Evolutionary conservation across 1,139 yeast species (phyloP), one percentile per base, ranked within the genome.

Genomic region (Pichia sp.): DNA sequence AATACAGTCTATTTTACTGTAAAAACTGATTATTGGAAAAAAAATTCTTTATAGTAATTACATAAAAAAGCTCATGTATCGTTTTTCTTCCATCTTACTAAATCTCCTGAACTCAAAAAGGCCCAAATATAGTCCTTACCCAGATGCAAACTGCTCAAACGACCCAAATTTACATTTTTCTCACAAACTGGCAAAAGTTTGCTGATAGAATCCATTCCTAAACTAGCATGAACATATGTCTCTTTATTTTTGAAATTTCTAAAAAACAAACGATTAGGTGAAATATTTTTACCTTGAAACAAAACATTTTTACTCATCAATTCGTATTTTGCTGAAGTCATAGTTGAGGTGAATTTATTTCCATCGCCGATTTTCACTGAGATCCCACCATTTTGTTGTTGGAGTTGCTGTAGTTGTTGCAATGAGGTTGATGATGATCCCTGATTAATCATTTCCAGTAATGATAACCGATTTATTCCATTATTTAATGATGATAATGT

Each of bases 21-120:
- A 30, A 30, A 34, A 34, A 42, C 31, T 28, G 34, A 32, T 34
- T 33, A 25, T 27, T 36, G 34, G 26, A 40, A 35, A 6, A 4
- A 8, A 31, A 11, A 11, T 29, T 36, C 27, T 11, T 34, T 30
- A 8, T 7, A 27, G 9, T 25, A 30, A 11, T 40, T 40, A 25
- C 35, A 9, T 35, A 51, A 46, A 34, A 18, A 9, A 32, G 18
- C 5, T 11, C 33, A 44, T 6, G 26, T n/a, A n/a, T 27, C 32
- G n/a, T 65, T 65, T 42, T 66, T 48, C 35, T 43, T 53, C 68
- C 69, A 67, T 47, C 70, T 69, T 43, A 78, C 69, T 10, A 77
- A 61, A 61, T 79, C 84, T 2, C 84, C 84, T 41, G 72, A 73
- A 44, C 72, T 70, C 2, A 75, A 72, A 61, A 73, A 75, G 30